Base-by-base conservation (phyloP, 805 yeast species). In the Lipomyces mesembrius region DNA sequence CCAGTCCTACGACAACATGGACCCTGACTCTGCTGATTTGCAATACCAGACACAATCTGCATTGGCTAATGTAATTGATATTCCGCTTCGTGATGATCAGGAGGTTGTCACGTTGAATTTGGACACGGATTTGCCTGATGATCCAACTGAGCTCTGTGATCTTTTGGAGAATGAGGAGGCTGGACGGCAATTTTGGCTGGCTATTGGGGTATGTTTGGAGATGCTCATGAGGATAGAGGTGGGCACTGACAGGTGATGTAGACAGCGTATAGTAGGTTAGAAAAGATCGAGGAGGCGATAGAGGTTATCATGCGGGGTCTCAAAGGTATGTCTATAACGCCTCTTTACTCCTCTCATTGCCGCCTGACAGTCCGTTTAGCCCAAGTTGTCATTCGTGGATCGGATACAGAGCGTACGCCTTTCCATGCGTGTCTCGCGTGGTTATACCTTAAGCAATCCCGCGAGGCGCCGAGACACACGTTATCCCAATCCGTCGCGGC, bases 61-160 rank as follows among this genome's bases (percentile, higher is more conserved):
- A 1, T 55, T 35, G 51, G 65, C 63, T n/a, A 78, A 77, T 67
- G 76, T 78, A 63, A 74, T 86, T 71, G 90, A 87, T 77, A 89
- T 94, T 74, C 97, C 97, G 55, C 80, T 92, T 75, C 83, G 83
- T 69, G 89, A 84, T 64, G 87, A 88, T 65, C 90, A 89, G 73
- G 97, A 92, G 79, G 90, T 91, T 68, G 97, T 94, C 70, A 89
- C 91, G 61, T 85, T 95, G 72, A 94, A 92, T 74, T 83, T 90
- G 67, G 84, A 84, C 61, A 87, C 87, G 46, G 98, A 94, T 75
- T 82, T 92, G 64, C 96, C 97, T 3, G 97, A 91, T 27, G 97
- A 94, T 76, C 91, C 97, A 3, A 83, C 86, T 57, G 98, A 95
- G 75, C 82, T 95, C 69, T 87, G 90, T 71, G 84, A 86, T 34